A percentile compares a stretch with the other conserved stretches of the same genome.
Evolutionary conservation across 2,329 filamentous ascomycete species (phyloP).

Genomic region (Aspergillus ustus): DNA sequence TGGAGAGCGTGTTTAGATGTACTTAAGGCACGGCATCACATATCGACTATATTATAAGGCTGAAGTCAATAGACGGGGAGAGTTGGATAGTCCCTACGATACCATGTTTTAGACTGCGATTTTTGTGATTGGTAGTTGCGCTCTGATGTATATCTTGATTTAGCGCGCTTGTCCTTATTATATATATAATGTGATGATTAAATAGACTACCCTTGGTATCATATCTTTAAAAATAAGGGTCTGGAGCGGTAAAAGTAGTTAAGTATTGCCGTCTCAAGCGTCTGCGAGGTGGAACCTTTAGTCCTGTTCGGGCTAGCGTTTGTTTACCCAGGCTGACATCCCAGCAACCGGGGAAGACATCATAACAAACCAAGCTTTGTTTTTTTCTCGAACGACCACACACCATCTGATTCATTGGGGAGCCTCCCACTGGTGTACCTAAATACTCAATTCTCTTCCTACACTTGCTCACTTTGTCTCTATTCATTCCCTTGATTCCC

Average conservation of each 20-base stretch:
- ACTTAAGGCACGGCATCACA: background rate
- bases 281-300: conserved; percentile 5
- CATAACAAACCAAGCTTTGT: conserved; percentile 26
- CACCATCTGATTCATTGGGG: background rate
- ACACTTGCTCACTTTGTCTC: background rate
- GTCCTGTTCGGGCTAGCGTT: conserved; percentile 31
- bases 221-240: background rate
- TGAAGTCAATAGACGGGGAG: background rate
- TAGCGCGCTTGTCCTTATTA: background rate
- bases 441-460: background rate
- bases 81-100: background rate
- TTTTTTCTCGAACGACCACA: background rate
- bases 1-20: background rate
- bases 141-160: background rate
- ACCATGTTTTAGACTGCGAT: background rate
- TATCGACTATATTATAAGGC: too few relatives aligned
- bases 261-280: conserved; percentile 21
- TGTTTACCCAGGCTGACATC: conserved; percentile 34
- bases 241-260: conserved; percentile 23
- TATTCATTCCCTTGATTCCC: background rate
- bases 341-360: conserved; percentile 32
- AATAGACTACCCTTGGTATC: background rate
- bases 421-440: background rate
- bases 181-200: background rate
- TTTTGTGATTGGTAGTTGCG: background rate